These are phyloP conservation scores for Olyra latifolia DNA, from an alignment of 176 grass and related monocot genomes.

Conservation along the genomic window DNA sequence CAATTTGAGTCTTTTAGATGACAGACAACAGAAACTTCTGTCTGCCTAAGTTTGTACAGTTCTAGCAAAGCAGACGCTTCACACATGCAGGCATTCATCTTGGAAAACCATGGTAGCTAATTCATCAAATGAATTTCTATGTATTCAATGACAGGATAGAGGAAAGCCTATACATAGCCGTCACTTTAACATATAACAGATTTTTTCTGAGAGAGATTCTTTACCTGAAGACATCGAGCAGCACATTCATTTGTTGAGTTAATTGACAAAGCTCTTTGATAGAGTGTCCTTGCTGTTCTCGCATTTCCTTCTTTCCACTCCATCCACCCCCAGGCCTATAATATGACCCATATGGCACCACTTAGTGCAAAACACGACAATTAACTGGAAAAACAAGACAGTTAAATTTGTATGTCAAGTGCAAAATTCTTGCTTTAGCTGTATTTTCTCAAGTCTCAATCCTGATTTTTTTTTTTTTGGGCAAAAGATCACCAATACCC, in stretches of 20 bases:
- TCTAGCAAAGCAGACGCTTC: slow-evolving; percentile 3
- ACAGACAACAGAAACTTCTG: background rate
- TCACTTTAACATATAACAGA: background rate
- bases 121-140: slow-evolving; percentile 3
- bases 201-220: slow-evolving; percentile 10
- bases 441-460: background rate
- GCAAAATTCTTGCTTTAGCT: background rate
- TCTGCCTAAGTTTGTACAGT: background rate
- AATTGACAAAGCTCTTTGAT: slow-evolving; percentile 83
- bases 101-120: background rate
- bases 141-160: background rate
- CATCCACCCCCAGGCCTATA: slow-evolving; percentile 99
- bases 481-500: background rate
- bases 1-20: slow-evolving; percentile 10
- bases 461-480: background rate
- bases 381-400: background rate
- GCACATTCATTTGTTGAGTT: slow-evolving; percentile 90
- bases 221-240: slow-evolving; percentile 93
- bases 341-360: background rate
- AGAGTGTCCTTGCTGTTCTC: slow-evolving; percentile 78
- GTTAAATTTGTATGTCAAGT: background rate
- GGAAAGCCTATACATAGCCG: background rate
- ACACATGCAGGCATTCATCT: slow-evolving; percentile 4
- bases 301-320: slow-evolving; percentile 98
- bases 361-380: background rate